Evolutionary conservation across 352 stramenopile genomes (phyloP), one percentile per base, ranked within the genome.

Genomic region (Achlya hypogyna): DNA sequence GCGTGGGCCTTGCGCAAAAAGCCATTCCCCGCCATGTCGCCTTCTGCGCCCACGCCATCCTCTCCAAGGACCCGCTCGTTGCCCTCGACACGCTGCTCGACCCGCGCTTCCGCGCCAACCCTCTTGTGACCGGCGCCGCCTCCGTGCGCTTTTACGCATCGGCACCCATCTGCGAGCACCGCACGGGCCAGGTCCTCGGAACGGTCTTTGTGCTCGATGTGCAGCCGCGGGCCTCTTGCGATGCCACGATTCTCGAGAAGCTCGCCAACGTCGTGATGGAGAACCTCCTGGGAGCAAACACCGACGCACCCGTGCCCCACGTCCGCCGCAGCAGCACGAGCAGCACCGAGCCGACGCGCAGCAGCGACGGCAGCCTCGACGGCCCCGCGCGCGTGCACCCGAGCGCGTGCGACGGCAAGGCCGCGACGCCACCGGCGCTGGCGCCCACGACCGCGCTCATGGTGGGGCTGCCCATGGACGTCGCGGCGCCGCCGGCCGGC

Each of bases 161-260:
- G 22, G 60, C 60, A 12, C 60, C 60, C 8, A 67, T 67, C 47
- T 67, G 60, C 22, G 60, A 67, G 9, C 20, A 52, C 27, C 60
- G 60, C 0, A 60, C 60, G 0, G 60, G 60, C 12, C 60, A 59
- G 14, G 38, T 67, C 3, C 23, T 67, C 60, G 60, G 60, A 28
- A 67, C 60, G n/a, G 60, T 67, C n/a, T 59, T 67, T n/a, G 60
- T 67, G n/a, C 51, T 67, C 14, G 60, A 67, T 35, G 51, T 51
- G 29, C 22, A 32, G 43, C 60, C 60, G 23, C 60, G 60, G 9
- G 34, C 51, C 6, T 25, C 60, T 20, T 67, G 60, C 42, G 60
- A 67, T 34, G 60, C 60, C 20, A 51, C 60, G 18, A 45, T 67
- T 14, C 60, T 67, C 20, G 60, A 67, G 43, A 59, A 59, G 40